Base-by-base conservation (phyloP, 129 eudicot species). In the Pseudognaphalium luteoalbum region DNA sequence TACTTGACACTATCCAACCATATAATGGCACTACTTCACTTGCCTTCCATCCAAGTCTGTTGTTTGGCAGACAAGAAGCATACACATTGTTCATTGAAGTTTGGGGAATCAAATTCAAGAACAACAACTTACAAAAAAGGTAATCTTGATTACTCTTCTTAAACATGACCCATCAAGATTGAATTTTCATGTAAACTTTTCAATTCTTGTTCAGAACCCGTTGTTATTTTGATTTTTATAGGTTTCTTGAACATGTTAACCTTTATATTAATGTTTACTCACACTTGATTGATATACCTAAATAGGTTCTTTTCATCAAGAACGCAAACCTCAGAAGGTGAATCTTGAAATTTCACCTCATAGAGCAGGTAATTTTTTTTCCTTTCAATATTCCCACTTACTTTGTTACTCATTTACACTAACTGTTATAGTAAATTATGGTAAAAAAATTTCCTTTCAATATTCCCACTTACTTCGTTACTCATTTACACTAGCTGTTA, bases 331-430 rank as follows among this genome's bases (percentile, higher is more conserved):
- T 78, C 89, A 75, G 78, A 90, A 83, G 69, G 78, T 90, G 65
- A 90, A 86, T 82, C 76, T 85, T 64, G 93, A 92, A 76, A 87
- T 92, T 78, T 92, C 98, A 37, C 96, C 98, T 57, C 98, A 92
- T 70, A 85, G 98, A 90, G 98, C 98, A 62, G 98, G 98, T 92
- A 63, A 12, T 29, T 63, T 63, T 37, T 2, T 16, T 68, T 39
- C 32, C 28, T 35, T 2, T 72, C 72, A 12, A 56, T 70, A 22
- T 59, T 81, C 7, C 54, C 6, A 50, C 33, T 76, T 30, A 32
- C 3, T 65, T 64, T 11, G 51, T 64, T 47, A 20, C 65, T 62
- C 35, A 5, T 62, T 62, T 14, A 6, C 37, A 21, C 17, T 29
- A 7, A 21, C 4, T 25, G 29, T 74, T 60, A 16, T 12, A 62